A percentile compares a stretch with the other conserved stretches of the same genome.
phyloP scores from a whole-genome alignment of 805 yeast species.

The Starmera quercuum region DNA sequence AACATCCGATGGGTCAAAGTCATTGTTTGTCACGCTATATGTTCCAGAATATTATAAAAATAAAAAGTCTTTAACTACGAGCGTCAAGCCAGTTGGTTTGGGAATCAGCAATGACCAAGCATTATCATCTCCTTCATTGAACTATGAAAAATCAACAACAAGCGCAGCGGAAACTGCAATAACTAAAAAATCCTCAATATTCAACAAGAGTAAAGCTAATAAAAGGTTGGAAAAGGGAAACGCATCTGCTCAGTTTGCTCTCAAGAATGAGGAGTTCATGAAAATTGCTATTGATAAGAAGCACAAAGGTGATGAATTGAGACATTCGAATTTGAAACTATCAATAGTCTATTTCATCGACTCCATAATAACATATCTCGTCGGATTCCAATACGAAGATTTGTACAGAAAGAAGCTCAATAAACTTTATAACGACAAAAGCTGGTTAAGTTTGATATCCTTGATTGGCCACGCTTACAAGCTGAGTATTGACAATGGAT shows the following conservation, averaged over 20 bases:
- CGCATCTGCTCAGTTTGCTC: neutral
- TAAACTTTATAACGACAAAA: constrained; percentile 6
- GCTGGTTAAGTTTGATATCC: constrained; percentile 12
- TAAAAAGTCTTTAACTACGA: no score
- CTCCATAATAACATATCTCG: constrained; percentile 12
- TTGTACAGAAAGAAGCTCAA: constrained; percentile 6
- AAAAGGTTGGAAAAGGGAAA: constrained; percentile 3
- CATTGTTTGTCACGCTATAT: constrained; percentile 7
- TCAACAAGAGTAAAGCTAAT: neutral
- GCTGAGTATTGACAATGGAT: constrained; percentile 1
- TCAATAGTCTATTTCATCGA: constrained; percentile 10
- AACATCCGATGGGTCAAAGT: constrained; percentile 7
- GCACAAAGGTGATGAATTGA: constrained; percentile 12
- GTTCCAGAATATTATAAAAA: constrained; percentile 10
- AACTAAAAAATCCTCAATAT: neutral
- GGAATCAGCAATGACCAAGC: no score
- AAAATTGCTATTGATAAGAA: constrained; percentile 7
- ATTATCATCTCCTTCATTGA: neutral
- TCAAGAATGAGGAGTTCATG: constrained; percentile 1
- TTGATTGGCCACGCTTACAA: constrained; percentile 9
- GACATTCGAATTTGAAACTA: constrained; percentile 1
- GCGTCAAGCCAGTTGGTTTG: neutral
- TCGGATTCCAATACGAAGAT: constrained; percentile 16
- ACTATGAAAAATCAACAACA: neutral
- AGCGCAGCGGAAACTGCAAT: neutral